Evolutionary conservation across 306 rosid species (phyloP).

Genomic region (Fragaria vesca): DNA sequence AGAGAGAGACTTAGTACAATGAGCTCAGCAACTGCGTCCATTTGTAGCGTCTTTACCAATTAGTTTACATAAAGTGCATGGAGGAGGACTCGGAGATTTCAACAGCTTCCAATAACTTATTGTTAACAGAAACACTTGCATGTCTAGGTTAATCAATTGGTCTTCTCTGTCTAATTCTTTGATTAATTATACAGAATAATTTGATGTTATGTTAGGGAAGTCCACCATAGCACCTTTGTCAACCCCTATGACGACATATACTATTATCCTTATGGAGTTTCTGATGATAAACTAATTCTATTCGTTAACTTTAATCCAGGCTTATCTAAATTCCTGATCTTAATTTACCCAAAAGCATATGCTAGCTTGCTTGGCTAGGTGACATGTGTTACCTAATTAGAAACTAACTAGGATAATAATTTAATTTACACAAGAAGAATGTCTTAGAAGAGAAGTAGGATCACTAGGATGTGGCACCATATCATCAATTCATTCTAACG

Average conservation of each 20-base stretch:
- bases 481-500: neutral
- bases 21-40: slow-evolving; percentile 42
- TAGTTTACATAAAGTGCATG: slow-evolving; percentile 50
- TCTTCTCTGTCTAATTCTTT: slow-evolving; percentile 19
- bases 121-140: neutral
- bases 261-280: neutral
- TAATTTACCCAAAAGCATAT: neutral
- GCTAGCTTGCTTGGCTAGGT: neutral
- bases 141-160: slow-evolving; percentile 25
- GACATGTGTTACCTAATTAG: slow-evolving; percentile 6
- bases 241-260: slow-evolving; percentile 48
- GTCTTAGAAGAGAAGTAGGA: neutral
- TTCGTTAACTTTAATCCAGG: neutral
- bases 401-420: neutral
- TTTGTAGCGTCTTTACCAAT: slow-evolving; percentile 26
- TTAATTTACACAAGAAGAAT: neutral
- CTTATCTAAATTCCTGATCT: neutral
- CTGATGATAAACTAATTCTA: neutral
- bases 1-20: slow-evolving; percentile 12
- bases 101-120: slow-evolving; percentile 26
- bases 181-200: slow-evolving; percentile 9
- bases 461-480: neutral
- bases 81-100: slow-evolving; percentile 14
- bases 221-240: slow-evolving; percentile 52
- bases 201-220: slow-evolving; percentile 13